phyloP scores from a whole-genome alignment of 331 rosid genomes.

The Pyrus hybrid region DNA sequence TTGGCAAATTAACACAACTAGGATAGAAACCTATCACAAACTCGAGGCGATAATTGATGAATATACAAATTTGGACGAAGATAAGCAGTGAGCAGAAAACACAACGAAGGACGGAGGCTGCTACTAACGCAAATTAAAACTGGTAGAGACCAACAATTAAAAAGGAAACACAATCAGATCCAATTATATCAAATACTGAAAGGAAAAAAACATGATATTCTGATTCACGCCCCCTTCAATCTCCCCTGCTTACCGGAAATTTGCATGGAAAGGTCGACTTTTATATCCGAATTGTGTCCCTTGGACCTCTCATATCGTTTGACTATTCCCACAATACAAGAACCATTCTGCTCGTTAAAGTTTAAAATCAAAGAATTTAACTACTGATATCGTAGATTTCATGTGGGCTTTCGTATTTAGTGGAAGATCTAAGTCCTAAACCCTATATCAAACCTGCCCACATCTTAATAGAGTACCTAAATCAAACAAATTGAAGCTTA shows the following conservation, averaged over 20 bases:
- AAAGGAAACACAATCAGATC: neutral
- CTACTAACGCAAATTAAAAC: neutral
- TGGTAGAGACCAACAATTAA: neutral
- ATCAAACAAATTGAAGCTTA: neutral
- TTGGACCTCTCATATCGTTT: neutral
- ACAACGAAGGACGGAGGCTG: neutral
- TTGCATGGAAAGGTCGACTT: neutral
- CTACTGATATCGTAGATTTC: neutral
- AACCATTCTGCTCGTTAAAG: neutral
- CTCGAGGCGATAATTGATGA: neutral
- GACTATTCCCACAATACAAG: neutral
- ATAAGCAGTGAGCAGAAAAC: neutral
- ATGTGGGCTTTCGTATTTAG: neutral
- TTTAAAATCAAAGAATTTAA: neutral
- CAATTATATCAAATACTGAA: neutral
- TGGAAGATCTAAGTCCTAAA: neutral
- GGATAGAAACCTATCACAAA: neutral
- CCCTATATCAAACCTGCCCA: neutral
- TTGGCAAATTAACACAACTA: neutral
- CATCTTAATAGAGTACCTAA: neutral
- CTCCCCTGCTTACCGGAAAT: neutral
- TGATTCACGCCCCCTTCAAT: neutral
- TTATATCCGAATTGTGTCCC: neutral
- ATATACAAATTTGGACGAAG: neutral
- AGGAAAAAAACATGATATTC: neutral